Percentiles rank a stretch among this genome's conserved stretches.
Evolutionary conservation across 108 stramenopile species (phyloP).

Genomic region (Mayamaea pseudoterrestris): DNA sequence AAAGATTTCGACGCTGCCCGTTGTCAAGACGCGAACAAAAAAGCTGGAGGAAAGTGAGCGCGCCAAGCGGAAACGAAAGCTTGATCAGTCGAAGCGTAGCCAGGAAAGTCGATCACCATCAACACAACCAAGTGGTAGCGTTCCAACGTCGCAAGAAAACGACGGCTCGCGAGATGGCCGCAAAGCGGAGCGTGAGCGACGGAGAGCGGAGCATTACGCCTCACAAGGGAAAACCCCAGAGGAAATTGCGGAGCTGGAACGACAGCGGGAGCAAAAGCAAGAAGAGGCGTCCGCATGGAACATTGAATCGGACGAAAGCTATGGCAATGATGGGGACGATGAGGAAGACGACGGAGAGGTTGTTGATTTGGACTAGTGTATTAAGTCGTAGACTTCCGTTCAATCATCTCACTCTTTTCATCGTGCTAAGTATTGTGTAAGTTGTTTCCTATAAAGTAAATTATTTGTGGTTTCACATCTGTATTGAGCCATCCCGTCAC

Average conservation of each 20-base stretch:
- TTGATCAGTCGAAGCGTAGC: conserved; percentile 28
- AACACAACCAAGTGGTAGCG: too few species aligned
- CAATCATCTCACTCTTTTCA: too few species aligned
- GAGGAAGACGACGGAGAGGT: conserved; percentile 56
- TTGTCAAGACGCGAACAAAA: conserved; percentile 73
- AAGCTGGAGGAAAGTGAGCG: conserved; percentile 66
- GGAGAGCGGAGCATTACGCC: conserved; percentile 66
- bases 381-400: too few species aligned
- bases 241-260: conserved; percentile 78
- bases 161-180: conserved; percentile 72
- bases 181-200: conserved; percentile 63
- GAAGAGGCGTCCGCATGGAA: conserved; percentile 79
- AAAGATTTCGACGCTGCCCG: conserved; percentile 47
- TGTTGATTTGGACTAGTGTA: conserved; percentile 68
- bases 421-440: too few species aligned
- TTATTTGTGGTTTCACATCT: too few species aligned
- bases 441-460: too few species aligned
- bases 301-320: conserved; percentile 45
- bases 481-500: too few species aligned
- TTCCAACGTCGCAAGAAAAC: conserved; percentile 31
- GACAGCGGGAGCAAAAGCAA: conserved; percentile 61
- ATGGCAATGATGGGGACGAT: conserved; percentile 13
- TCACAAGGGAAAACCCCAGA: conserved; percentile 68
- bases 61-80: conserved; percentile 56
- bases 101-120: conserved; percentile 15